phyloP scores from a whole-genome alignment of 306 rosid genomes.

The Rubus idaeus region DNA sequence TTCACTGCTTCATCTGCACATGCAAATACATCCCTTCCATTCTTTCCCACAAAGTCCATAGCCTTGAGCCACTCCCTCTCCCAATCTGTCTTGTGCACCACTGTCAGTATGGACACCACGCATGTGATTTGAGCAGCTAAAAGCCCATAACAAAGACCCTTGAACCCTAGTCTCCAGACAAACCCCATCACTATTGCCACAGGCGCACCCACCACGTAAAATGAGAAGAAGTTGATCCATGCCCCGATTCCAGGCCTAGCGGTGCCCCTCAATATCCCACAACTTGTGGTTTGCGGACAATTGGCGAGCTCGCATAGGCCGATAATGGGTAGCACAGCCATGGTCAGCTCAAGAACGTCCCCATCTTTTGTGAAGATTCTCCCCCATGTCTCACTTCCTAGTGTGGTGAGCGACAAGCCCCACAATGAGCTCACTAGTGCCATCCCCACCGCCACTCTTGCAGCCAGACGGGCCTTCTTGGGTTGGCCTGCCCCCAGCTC shows the following conservation, averaged over 20 bases:
- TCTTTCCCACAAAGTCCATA: constrained; percentile 18
- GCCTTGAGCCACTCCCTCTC: constrained; percentile 29
- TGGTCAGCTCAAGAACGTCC: constrained; percentile 29
- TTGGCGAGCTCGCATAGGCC: constrained; percentile 38
- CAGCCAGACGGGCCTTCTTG: constrained; percentile 20
- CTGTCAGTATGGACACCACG: constrained; percentile 25
- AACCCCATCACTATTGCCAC: constrained; percentile 31
- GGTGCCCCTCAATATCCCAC: constrained; percentile 37
- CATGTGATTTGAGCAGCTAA: constrained; percentile 39
- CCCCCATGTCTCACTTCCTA: constrained; percentile 34
- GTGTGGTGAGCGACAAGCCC: constrained; percentile 27
- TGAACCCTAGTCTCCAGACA: constrained; percentile 27
- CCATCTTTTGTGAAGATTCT: constrained; percentile 26
- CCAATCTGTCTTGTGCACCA: constrained; percentile 35
- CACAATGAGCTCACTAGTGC: constrained; percentile 17
- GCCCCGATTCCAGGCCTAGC: constrained; percentile 41
- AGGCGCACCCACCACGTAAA: constrained; percentile 40
- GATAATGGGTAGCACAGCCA: constrained; percentile 30
- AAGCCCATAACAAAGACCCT: constrained; percentile 42
- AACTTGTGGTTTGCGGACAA: constrained; percentile 41
- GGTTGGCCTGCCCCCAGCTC: constrained; percentile 40
- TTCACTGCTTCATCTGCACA: neutral
- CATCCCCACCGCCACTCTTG: constrained; percentile 22
- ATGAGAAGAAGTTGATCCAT: constrained; percentile 34
- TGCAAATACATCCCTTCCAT: constrained; percentile 5